Evolutionary conservation across 192 early-diverging fungal species (phyloP).

Genomic region (Backusella australiensis): DNA sequence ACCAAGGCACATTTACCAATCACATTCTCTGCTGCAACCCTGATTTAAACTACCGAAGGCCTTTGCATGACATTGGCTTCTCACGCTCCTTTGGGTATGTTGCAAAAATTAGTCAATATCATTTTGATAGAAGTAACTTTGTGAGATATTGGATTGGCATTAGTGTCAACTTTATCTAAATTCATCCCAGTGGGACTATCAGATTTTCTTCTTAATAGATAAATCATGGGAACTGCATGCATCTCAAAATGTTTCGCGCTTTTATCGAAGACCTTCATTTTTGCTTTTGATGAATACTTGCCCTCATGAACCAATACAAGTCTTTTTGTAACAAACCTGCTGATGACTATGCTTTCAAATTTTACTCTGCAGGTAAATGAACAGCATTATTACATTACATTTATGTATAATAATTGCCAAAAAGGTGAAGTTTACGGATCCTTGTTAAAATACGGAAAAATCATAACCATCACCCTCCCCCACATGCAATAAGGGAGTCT

Average conservation of each 20-base stretch:
- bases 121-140: neutral
- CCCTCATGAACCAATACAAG: no score
- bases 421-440: neutral
- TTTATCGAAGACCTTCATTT: neutral
- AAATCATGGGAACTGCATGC: neutral
- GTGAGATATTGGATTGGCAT: neutral
- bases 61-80: neutral
- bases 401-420: neutral
- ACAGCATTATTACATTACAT: neutral
- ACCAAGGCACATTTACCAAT: neutral
- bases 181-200: neutral
- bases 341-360: neutral
- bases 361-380: neutral
- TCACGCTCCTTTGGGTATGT: neutral
- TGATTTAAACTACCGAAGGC: neutral
- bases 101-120: conserved; percentile 2
- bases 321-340: neutral
- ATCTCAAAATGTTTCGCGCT: neutral
- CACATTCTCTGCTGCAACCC: neutral
- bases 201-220: neutral
- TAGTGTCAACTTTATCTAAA: neutral
- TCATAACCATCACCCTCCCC: neutral
- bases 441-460: neutral
- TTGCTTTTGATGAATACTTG: no score
- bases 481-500: neutral